phyloP scores from a whole-genome alignment of 2,329 filamentous ascomycete genomes.

The Cercospora janseana region DNA sequence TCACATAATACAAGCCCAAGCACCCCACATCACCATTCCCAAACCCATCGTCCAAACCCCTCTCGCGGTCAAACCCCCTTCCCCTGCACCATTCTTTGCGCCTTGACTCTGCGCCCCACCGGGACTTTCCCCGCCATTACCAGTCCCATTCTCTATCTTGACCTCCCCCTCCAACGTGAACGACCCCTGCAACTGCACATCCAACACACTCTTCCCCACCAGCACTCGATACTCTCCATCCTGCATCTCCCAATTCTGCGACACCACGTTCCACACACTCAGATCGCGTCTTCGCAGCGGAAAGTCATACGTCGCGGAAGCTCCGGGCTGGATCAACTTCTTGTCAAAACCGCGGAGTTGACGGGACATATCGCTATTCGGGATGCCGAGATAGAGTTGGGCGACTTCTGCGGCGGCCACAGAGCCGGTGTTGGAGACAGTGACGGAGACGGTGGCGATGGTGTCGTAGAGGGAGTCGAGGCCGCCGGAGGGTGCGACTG shows the following conservation, averaged over 20 bases:
- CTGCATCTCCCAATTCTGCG: slow-evolving; percentile 26
- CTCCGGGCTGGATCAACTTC: slow-evolving; percentile 29
- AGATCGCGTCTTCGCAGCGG: slow-evolving; percentile 26
- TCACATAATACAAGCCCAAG: too few relatives aligned
- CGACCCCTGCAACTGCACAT: slow-evolving; percentile 12
- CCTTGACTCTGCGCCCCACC: too few relatives aligned
- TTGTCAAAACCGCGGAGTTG: slow-evolving; percentile 45
- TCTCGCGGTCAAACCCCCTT: too few relatives aligned
- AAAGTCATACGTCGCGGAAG: slow-evolving; percentile 20
- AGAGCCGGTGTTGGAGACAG: slow-evolving; percentile 62
- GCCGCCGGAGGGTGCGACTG: slow-evolving; percentile 21
- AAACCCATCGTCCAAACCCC: too few relatives aligned
- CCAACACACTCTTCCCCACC: slow-evolving; percentile 28
- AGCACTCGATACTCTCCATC: slow-evolving; percentile 28
- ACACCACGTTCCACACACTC: slow-evolving; percentile 24
- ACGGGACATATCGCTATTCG: slow-evolving; percentile 30
- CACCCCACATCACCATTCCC: too few relatives aligned
- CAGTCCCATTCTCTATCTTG: too few relatives aligned
- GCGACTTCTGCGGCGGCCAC: slow-evolving; percentile 53
- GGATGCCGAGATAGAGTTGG: slow-evolving; percentile 50
- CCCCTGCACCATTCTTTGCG: too few relatives aligned
- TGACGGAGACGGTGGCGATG: slow-evolving; percentile 57
- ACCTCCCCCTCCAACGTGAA: slow-evolving; percentile 2
- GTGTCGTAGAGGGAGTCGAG: slow-evolving; percentile 57
- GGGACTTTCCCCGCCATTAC: too few relatives aligned